Evolutionary conservation across 805 yeast species (phyloP), one percentile per base, ranked within the genome.

Genomic region (Phaffomyces antillensis): DNA sequence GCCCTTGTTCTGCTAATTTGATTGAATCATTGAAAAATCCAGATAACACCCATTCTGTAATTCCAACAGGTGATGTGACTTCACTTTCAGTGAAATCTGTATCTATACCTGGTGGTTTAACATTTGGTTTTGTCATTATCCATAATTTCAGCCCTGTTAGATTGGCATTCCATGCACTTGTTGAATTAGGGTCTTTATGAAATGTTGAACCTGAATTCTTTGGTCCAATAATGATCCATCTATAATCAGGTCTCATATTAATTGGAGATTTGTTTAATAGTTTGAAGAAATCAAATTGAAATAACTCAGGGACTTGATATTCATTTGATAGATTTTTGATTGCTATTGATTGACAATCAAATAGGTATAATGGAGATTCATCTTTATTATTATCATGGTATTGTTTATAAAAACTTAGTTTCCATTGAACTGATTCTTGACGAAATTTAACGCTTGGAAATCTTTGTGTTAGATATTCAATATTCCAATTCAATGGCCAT

Each of bases 221-320:
- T 2, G 95, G 89, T 0, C 97, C 97, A 8, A 85, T 73, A 39
- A 90, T 90, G 20, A 89, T 66, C 97, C 97, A 89, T n/a, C 91
- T 76, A 60, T 85, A 83, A 62, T 89, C 96, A 1, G 97, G 97
- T 41, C 96, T 69, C 53, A 85, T 81, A 15, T 36, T 43, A 9
- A 42, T 38, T 4, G 15, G 15, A 3, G 20, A 30, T 7, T 44
- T 48, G 53, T 52, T 61, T 46, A 83, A 75, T n/a, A 79, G 60
- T 23, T 70, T 71, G 62, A 86, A 86, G 39, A 75, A 70, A 60
- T 86, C 95, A 16, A 69, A 55, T 37, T 71, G 66, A 54, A 85
- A 83, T 1, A 76, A 65, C 1, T 58, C 44, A 0, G 95, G 93
- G 1, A 66, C 66, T 2, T 50, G 47, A 54, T 80, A 84, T 53